phyloP scores from a whole-genome alignment of 192 early-diverging fungal species.

The Gamsiella multidivaricata region DNA sequence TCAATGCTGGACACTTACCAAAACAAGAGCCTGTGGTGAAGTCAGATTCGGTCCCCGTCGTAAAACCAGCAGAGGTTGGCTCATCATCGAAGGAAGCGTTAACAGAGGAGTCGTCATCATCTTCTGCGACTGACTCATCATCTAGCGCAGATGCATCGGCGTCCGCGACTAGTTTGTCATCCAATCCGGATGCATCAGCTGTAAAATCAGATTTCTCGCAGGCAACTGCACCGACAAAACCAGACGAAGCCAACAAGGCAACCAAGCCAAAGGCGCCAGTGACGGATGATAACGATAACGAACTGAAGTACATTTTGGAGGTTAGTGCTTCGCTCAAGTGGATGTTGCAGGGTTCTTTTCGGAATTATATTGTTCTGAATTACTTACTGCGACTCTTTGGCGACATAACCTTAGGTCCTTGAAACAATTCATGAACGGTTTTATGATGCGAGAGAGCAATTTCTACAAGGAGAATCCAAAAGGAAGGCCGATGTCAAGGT shows the following conservation, averaged over 20 bases:
- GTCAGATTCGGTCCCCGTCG: neutral
- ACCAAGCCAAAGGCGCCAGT: conserved; percentile 58
- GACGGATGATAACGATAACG: conserved; percentile 67
- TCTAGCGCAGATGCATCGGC: too few relatives aligned
- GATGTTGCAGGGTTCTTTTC: neutral
- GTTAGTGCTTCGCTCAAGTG: conserved; percentile 9
- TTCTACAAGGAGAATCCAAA: neutral
- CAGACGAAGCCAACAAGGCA: neutral
- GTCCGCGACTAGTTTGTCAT: neutral
- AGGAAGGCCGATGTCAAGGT: conserved; percentile 56
- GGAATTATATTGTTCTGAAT: neutral
- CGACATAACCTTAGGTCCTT: conserved; percentile 59
- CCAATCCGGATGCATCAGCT: neutral
- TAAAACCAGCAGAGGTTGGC: neutral
- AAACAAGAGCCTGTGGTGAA: conserved; percentile 39
- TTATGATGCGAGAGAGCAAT: conserved; percentile 58
- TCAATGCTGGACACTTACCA: conserved; percentile 80
- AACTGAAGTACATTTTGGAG: conserved; percentile 61
- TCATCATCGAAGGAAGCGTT: neutral
- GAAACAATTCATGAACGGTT: conserved; percentile 74
- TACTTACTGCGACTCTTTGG: neutral
- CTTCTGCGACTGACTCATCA: neutral
- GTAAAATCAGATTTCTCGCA: neutral
- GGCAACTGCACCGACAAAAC: neutral
- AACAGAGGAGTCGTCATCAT: conserved; percentile 3